phyloP scores from a whole-genome alignment of 257 asterid genomes.

The Solanum infundibuliforme region DNA sequence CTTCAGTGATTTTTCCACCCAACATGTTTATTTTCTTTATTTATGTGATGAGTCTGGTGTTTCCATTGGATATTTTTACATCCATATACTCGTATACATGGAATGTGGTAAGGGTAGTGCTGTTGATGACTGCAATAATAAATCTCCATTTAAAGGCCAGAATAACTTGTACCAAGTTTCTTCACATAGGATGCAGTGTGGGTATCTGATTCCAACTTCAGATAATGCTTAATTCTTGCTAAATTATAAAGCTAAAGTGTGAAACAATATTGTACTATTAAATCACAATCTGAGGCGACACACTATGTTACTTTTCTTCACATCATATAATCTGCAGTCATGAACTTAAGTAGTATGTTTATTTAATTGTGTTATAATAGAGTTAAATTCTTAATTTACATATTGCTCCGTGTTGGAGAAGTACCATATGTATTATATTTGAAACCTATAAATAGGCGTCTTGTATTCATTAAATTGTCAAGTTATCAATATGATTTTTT shows the following conservation, averaged over 20 bases:
- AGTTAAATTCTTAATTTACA: background rate
- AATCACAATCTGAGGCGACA: background rate
- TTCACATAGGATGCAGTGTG: background rate
- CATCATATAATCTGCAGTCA: background rate
- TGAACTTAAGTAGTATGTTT: background rate
- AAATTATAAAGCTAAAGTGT: background rate
- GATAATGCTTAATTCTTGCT: background rate
- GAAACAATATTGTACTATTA: background rate
- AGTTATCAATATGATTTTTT: background rate
- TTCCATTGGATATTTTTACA: background rate
- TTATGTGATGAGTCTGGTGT: background rate
- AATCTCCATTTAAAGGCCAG: background rate
- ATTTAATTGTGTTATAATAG: background rate
- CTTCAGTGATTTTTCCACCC: conserved; percentile 55
- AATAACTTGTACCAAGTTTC: background rate
- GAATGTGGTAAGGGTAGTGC: too few species aligned
- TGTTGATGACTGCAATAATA: background rate
- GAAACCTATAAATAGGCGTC: background rate
- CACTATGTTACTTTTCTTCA: background rate
- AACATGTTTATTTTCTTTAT: background rate
- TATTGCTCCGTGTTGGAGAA: background rate
- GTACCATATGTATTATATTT: background rate
- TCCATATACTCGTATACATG: background rate
- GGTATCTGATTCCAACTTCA: background rate
- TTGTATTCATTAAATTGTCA: background rate